Base-by-base conservation (phyloP, 768 basidiomycete genomes). In the Pleurotus citrinopileatus region DNA sequence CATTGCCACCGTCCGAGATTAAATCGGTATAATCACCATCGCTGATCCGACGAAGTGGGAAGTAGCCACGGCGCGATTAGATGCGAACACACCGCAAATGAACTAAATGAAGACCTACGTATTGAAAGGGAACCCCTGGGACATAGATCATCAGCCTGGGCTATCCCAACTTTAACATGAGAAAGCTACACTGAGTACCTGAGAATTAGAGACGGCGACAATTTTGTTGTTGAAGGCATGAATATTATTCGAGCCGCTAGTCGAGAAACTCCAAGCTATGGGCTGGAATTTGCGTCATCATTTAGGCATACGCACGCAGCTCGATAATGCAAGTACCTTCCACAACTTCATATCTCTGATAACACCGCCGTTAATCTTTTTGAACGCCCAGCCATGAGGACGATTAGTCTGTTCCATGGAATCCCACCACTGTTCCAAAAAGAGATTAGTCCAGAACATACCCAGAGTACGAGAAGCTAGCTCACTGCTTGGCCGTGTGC, bases 331-430 rank as follows among this genome's bases (percentile, higher is more conserved):
- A 46, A 55, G 3, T 37, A 78, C 80, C 71, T 79, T 74, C 76
- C 73, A 80, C 3, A 82, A 55, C 61, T 84, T 86, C 73, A 82
- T 79, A 63, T 83, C 74, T 19, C 72, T 66, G 40, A 83, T 84
- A 9, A 79, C 74, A 12, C 81, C 82, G 40, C 75, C 73, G 12
- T 65, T 75, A 37, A 84, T 78, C 34, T 81, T 75, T 37, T 63
- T 74, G 67, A 84, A 83, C 1, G 73, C 71, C 67, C 76, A 75
- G 3, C 81, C 82, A 53, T 81, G 74, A 17, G 81, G 81, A 9
- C 83, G 75, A 48, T 84, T 81, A 15, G 69, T 70, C 57, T 80
- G 79, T 53, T 81, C 71, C 13, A 67, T 64, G 6, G 73, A 69
- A 58, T 82, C 74, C 81, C 83, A 84, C 83, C 84, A 85, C 81